Evolutionary conservation across 441 rosid species (phyloP), one percentile per base, ranked within the genome.

Genomic region (Adansonia madagascariensis): DNA sequence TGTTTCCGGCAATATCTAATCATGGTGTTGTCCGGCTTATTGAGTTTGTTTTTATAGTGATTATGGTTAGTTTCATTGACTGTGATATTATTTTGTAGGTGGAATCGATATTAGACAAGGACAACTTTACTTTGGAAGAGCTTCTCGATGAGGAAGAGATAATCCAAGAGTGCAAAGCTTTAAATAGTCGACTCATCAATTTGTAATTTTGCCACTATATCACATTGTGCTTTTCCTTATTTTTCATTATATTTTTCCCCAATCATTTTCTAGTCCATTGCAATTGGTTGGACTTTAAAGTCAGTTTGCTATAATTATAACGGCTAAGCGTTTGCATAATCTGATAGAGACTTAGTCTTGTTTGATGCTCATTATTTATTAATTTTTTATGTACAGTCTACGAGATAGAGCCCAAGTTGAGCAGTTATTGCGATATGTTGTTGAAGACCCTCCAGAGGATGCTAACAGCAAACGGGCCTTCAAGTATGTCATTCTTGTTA

Each of bases 111-210:
- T 78, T 96, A 74, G 98, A 96, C 91, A 94, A 91, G 82, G 99
- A 91, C 22, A 90, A 86, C 83, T 96, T 88, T 84, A 86, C 98
- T 0, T 87, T 96, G 89, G 99, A 94, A 76, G 98, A 94, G 90
- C 97, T 96, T 83, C 84, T 96, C 62, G 97, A 96, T 59, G 98
- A 96, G 87, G 99, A 96, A 86, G 99, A 96, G 78, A 90, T 92
- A 82, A 96, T 96, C 78, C 99, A 96, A 86, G 99, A 96, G 82
- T 96, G 99, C 97, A 96, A 92, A 87, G 95, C 94, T 46, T 81
- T 94, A 71, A 95, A 94, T 83, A 89, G 89, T 65, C 95, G 99
- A 53, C 98, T 95, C 67, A 91, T 95, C 70, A 88, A 91, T 82
- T 95, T 95, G 99, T 93, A 92, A 80, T 68, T 44, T 56, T 57